Conservation (phyloP, 441 rosid species). For the Populus trichocarpa region DNA sequence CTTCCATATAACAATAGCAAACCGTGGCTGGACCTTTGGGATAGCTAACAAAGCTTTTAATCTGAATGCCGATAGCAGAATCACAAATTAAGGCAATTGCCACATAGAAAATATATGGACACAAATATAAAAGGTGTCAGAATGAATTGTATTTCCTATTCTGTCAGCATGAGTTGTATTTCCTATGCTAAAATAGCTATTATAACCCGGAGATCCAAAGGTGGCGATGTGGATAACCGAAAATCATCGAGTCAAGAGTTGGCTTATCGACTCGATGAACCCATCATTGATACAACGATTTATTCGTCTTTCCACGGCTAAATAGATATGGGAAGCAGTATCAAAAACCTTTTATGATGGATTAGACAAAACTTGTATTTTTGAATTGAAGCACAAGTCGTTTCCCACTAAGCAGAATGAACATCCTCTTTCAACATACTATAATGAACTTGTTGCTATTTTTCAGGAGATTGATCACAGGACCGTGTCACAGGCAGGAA, state of each 20-base stretch:
- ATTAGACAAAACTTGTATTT: background rate
- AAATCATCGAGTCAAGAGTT: background rate
- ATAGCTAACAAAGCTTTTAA: no score
- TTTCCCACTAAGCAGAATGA: background rate
- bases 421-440: background rate
- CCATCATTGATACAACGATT: background rate
- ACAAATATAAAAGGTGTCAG: no score
- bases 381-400: background rate
- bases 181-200: no score
- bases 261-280: background rate
- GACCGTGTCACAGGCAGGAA: background rate
- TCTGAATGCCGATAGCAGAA: no score
- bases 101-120: no score
- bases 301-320: background rate
- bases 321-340: background rate
- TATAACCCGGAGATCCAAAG: background rate
- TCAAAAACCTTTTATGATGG: background rate
- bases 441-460: background rate
- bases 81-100: no score
- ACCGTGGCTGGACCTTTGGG: no score
- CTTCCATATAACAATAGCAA: no score
- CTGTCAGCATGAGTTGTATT: no score
- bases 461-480: constrained; percentile 8
- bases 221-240: background rate
- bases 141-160: no score